Conservation (phyloP, 2,329 filamentous ascomycete species). For the Penicillium hesseltinei region DNA sequence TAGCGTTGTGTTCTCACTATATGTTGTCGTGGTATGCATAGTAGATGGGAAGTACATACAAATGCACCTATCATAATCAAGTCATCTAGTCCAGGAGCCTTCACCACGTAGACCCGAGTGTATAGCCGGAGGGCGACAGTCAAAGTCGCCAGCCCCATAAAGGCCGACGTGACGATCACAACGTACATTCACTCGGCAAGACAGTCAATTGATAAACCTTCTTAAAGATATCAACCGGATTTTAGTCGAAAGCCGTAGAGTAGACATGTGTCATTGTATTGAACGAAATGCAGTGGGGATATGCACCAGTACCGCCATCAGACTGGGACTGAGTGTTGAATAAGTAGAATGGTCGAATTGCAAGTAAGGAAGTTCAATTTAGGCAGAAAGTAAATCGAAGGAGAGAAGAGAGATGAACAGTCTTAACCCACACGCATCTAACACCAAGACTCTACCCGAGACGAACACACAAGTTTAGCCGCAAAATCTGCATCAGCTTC, state of each 20-base stretch:
- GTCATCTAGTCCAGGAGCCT: slow-evolving; percentile 30
- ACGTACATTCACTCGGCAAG: slow-evolving; percentile 22
- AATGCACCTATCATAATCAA: slow-evolving; percentile 23
- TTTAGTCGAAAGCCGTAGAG: background rate
- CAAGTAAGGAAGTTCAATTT: background rate
- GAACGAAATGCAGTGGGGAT: background rate
- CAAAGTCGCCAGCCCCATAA: slow-evolving; percentile 21
- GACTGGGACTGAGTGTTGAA: no score
- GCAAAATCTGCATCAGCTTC: background rate
- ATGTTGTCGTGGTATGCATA: background rate
- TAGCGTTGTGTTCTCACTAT: background rate
- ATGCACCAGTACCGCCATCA: background rate
- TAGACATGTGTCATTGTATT: background rate
- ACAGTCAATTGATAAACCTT: background rate
- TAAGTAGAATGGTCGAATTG: background rate
- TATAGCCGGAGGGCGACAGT: slow-evolving; percentile 24
- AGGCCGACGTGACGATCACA: slow-evolving; percentile 20
- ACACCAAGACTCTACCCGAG: background rate
- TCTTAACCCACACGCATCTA: background rate
- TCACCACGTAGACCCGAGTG: slow-evolving; percentile 24
- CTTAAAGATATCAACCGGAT: background rate
- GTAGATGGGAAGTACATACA: slow-evolving; percentile 10
- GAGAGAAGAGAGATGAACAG: background rate
- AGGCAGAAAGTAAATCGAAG: background rate
- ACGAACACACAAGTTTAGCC: background rate